Evolutionary conservation across 306 rosid genomes (phyloP).

Genomic region (Acacia crassicarpa): DNA sequence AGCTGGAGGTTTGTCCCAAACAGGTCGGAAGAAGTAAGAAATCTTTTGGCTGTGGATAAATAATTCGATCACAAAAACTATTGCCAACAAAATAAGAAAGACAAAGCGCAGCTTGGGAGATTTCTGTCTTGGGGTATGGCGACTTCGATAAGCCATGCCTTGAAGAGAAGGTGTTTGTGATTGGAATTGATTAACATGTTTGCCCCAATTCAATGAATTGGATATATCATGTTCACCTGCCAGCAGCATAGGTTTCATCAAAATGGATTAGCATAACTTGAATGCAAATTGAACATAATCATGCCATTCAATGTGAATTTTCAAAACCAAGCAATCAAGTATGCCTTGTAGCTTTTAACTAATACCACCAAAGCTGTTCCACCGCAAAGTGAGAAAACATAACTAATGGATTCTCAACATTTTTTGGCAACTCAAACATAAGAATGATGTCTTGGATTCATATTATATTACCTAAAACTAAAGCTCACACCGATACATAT

Average conservation of each 20-base stretch:
- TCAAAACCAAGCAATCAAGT: constrained; percentile 9
- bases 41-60: constrained; percentile 49
- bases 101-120: constrained; percentile 43
- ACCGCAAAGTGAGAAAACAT: neutral
- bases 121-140: constrained; percentile 39
- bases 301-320: constrained; percentile 12
- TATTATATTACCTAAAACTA: neutral
- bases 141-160: constrained; percentile 48
- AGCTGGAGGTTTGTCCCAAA: constrained; percentile 80
- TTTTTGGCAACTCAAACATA: neutral
- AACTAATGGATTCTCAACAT: constrained; percentile 16
- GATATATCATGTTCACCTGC: constrained; percentile 53
- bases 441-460: neutral
- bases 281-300: neutral
- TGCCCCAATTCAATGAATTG: constrained; percentile 36
- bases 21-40: constrained; percentile 81
- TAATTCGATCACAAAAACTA: constrained; percentile 51
- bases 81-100: constrained; percentile 44
- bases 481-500: neutral
- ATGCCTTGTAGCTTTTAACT: neutral
- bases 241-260: constrained; percentile 43
- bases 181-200: constrained; percentile 30
- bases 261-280: constrained; percentile 14
- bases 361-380: neutral
- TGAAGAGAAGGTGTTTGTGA: constrained; percentile 28